A percentile compares a stretch with the other conserved stretches of the same genome.
phyloP scores from a whole-genome alignment of 768 basidiomycete species.

The Tubosaeta sp. region DNA sequence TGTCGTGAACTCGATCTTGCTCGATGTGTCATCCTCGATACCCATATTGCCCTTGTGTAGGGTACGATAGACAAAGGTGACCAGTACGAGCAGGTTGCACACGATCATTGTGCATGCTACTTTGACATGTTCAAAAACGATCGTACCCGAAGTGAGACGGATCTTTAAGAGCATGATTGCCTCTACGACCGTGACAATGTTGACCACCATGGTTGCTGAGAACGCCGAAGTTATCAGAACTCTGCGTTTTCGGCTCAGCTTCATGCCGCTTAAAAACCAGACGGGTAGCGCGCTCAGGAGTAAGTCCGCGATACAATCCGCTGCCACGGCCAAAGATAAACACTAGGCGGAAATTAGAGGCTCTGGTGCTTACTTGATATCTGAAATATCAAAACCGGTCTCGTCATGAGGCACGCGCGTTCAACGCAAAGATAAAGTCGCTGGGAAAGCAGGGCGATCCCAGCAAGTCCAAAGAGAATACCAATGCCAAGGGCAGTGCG shows the following conservation, averaged over 20 bases:
- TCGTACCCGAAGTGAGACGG: constrained; percentile 1
- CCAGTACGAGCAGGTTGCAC: constrained; percentile 25
- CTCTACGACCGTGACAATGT: constrained; percentile 15
- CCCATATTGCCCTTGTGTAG: background rate
- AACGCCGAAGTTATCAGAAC: constrained; percentile 19
- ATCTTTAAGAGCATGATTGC: constrained; percentile 4
- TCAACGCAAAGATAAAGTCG: constrained; percentile 11
- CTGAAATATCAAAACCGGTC: constrained; percentile 6
- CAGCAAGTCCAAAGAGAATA: constrained; percentile 14
- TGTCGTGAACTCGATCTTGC: constrained; percentile 12
- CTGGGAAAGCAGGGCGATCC: background rate
- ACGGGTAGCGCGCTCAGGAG: constrained; percentile 19
- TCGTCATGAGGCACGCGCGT: constrained; percentile 2
- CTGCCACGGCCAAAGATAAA: constrained; percentile 4
- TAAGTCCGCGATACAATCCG: constrained; percentile 19
- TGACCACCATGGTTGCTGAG: constrained; percentile 21
- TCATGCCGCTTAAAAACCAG: constrained; percentile 11
- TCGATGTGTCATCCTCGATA: background rate
- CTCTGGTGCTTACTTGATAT: constrained; percentile 8
- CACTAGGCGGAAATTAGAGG: background rate
- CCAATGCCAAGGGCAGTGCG: constrained; percentile 6
- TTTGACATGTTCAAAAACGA: constrained; percentile 23
- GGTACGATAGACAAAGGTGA: constrained; percentile 16
- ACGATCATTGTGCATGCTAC: constrained; percentile 16
- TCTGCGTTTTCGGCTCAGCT: constrained; percentile 12